Percentiles rank a stretch among this genome's conserved stretches.
phyloP scores from a whole-genome alignment of 208 protist genomes.

The Jaenimonas drosophilae region DNA sequence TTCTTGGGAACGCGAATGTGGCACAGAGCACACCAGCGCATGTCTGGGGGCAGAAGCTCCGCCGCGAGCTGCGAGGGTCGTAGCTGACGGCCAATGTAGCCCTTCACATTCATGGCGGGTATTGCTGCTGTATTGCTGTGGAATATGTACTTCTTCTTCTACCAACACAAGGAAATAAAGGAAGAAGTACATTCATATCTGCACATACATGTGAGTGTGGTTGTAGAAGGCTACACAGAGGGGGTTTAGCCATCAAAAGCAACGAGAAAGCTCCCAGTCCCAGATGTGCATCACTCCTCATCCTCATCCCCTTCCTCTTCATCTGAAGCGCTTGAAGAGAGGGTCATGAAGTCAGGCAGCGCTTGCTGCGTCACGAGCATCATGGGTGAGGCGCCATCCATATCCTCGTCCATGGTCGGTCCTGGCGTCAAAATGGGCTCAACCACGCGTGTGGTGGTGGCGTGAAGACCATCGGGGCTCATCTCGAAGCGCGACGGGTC shows the following conservation, averaged over 20 bases:
- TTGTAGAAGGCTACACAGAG: no score
- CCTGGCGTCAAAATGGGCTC: no score
- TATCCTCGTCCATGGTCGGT: no score
- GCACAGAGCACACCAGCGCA: conserved; percentile 75
- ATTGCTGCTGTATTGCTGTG: not conserved
- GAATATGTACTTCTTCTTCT: not conserved
- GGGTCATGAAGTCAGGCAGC: conserved; percentile 24
- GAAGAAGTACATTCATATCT: not conserved
- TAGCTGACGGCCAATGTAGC: conserved; percentile 66
- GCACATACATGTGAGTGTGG: not conserved
- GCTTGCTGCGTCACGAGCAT: conserved; percentile 65
- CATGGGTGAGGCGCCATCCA: no score
- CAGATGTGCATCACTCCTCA: conserved; percentile 1
- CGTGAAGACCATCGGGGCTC: no score
- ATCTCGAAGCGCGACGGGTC: no score
- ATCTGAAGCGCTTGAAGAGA: conserved; percentile 5
- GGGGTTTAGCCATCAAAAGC: no score
- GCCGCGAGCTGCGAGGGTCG: conserved; percentile 61
- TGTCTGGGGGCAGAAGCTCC: conserved; percentile 54
- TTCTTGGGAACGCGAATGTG: conserved; percentile 45
- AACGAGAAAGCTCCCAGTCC: no score
- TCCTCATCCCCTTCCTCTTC: conserved; percentile 11
- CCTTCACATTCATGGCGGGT: conserved; percentile 28
- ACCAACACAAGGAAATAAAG: not conserved
- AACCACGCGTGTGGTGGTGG: no score